These are phyloP conservation scores for Pythium graminicola DNA, from an alignment of 352 stramenopile species.

Conservation along the genomic window DNA sequence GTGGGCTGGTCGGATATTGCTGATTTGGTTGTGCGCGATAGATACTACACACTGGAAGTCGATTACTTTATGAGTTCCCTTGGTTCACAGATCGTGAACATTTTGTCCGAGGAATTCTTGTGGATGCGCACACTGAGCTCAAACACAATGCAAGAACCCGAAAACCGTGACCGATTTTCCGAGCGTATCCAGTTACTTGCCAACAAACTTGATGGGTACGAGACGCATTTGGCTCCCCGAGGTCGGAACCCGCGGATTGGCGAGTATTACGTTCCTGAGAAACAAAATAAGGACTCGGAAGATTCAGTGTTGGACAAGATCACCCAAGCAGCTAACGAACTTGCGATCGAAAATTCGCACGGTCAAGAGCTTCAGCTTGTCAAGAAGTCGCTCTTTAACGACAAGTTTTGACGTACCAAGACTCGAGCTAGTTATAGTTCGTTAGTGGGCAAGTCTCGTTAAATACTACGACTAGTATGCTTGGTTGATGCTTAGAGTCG, in stretches of 20 bases:
- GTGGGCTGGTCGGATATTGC: too few relatives aligned
- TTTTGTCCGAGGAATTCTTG: slow-evolving; percentile 91
- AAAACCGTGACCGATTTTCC: slow-evolving; percentile 87
- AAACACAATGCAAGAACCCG: slow-evolving; percentile 85
- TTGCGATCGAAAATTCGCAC: slow-evolving; percentile 79
- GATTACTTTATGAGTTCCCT: slow-evolving; percentile 97
- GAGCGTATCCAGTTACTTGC: slow-evolving; percentile 83
- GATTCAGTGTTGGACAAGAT: slow-evolving; percentile 84
- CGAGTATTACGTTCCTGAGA: slow-evolving; percentile 84
- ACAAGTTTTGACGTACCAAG: slow-evolving; percentile 44
- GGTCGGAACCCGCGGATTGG: slow-evolving; percentile 65
- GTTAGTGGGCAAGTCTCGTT: slow-evolving; percentile 2
- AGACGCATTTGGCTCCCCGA: slow-evolving; percentile 52
- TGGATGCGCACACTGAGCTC: slow-evolving; percentile 90
- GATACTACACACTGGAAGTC: slow-evolving; percentile 93
- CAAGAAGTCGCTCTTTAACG: slow-evolving; percentile 84
- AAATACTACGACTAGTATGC: slow-evolving; percentile 4
- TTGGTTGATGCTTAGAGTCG: slow-evolving; percentile 30
- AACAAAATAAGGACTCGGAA: slow-evolving; percentile 67
- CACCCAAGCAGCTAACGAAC: slow-evolving; percentile 77
- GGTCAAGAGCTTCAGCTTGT: slow-evolving; percentile 73
- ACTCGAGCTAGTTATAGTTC: too few relatives aligned
- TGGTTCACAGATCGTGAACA: slow-evolving; percentile 87
- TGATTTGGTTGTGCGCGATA: slow-evolving; percentile 6
- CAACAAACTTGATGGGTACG: slow-evolving; percentile 77